These are phyloP conservation scores for Afroboletus lepidellus DNA, from an alignment of 1,284 basidiomycete genomes.

Conservation along the genomic window DNA sequence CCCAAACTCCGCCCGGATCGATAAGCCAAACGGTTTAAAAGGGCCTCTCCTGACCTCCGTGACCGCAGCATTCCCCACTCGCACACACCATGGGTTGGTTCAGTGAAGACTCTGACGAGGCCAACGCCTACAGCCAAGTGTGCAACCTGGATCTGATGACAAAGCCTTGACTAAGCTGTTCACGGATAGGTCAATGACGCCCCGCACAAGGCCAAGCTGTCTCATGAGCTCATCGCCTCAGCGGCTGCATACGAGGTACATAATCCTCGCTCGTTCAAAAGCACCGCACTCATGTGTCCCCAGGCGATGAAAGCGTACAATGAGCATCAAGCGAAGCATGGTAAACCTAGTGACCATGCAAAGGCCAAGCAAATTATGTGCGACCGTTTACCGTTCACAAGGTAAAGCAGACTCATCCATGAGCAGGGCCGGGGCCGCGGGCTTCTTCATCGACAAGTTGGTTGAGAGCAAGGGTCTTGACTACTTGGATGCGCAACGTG, in stretches of 20 bases:
- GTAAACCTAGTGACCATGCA: slow-evolving; percentile 25
- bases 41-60: too few relatives aligned
- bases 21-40: too few relatives aligned
- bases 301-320: slow-evolving; percentile 33
- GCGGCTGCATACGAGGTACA: slow-evolving; percentile 30
- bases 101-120: slow-evolving; percentile 23
- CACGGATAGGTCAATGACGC: slow-evolving; percentile 13
- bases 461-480: slow-evolving; percentile 30
- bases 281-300: background rate
- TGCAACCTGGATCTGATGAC: background rate
- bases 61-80: too few relatives aligned
- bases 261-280: background rate
- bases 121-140: too few relatives aligned
- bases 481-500: slow-evolving; percentile 11
- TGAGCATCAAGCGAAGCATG: slow-evolving; percentile 16
- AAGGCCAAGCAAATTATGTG: slow-evolving; percentile 29
- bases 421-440: slow-evolving; percentile 27
- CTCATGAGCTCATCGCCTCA: slow-evolving; percentile 27
- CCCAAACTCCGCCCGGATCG: too few relatives aligned
- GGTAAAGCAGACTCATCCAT: background rate
- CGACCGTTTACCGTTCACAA: background rate
- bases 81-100: slow-evolving; percentile 26
- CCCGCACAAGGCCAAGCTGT: slow-evolving; percentile 24
- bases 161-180: background rate
- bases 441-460: slow-evolving; percentile 26